Base-by-base conservation (phyloP, 2,329 filamentous ascomycete species). In the Neopestalotiopsis sp. region DNA sequence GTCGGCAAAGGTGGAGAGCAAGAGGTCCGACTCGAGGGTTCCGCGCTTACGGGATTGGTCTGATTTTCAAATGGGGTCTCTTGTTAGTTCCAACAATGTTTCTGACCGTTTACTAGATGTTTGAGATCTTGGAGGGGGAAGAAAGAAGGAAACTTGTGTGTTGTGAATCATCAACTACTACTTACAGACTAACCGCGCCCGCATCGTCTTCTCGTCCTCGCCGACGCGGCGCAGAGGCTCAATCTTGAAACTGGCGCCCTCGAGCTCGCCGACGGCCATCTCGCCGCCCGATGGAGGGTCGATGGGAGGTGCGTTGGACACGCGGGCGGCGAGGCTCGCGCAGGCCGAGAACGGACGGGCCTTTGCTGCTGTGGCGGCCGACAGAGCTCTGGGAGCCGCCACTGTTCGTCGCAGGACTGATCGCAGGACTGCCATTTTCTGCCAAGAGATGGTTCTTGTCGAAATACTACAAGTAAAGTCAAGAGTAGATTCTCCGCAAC, bases 11-110 rank as follows among this genome's bases (percentile, higher is more conserved):
- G 96, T 99, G 70, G 94, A 97, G 74, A 98, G 92, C 72, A 99
- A 90, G 67, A 99, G 93, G 81, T 99, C 96, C 72, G 93, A 95
- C 81, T 99, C 96, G 78, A 98, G 91, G 73, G 93, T 98, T 74
- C 96, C 96, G 79, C 96, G 91, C 84, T 99, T 99, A 75, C 96
- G 93, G 81, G 93, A 96, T 84, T 99, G 96, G 85, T 99, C 95
- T 98, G 76, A 40, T 28, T 28, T 28, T 24, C 24, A 28, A 28
- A 28, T 28, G 24, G 2, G 24, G 2, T 28, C 24, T 28, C 24
- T 28, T 28, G 24, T 24, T 3, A 24, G 24, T 24, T 24, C 24
- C 24, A 24, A 24, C 24, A 3, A 24, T 24, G 24, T 24, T 24
- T 24, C 24, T 24, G 24, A 24, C 2, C 24, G 24, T 24, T 24